A percentile compares a stretch with the other conserved stretches of the same genome.
phyloP scores from a whole-genome alignment of 1,139 yeast genomes.

The Kluyveromyces sp. region DNA sequence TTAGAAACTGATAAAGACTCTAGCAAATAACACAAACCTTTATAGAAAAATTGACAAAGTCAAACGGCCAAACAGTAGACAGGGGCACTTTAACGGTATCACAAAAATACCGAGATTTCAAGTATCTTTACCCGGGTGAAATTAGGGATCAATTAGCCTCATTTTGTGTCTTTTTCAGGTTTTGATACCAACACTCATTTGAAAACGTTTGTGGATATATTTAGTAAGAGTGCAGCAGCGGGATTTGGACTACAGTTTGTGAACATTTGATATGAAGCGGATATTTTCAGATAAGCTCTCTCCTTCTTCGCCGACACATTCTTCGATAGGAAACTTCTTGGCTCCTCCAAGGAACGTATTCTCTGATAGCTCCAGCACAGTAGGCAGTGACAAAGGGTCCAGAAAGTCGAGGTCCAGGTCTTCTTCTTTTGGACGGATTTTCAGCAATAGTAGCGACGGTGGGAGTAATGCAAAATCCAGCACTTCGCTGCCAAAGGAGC shows the following conservation, averaged over 20 bases:
- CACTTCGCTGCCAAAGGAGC: conserved; percentile 7
- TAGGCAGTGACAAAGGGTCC: conserved; percentile 11
- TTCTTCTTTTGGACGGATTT: conserved; percentile 17
- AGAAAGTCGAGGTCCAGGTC: conserved; percentile 15
- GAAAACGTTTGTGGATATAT: neutral
- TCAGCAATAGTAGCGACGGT: conserved; percentile 11
- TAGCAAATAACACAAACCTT: neutral
- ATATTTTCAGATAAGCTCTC: conserved; percentile 19
- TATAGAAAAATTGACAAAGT: neutral
- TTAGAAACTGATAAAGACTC: neutral
- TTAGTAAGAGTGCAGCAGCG: neutral
- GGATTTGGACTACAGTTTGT: neutral
- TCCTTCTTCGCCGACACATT: conserved; percentile 10
- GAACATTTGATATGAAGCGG: conserved; percentile 13
- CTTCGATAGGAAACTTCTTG: conserved; percentile 11
- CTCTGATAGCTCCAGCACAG: conserved; percentile 4
- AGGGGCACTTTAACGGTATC: too few species aligned
- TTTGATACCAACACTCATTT: too few species aligned
- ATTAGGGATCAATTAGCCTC: too few species aligned
- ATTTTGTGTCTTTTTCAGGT: too few species aligned
- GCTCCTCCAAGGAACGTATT: conserved; percentile 19
- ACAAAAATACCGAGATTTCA: too few species aligned
- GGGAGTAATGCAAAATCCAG: conserved; percentile 6
- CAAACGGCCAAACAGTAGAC: too few species aligned
- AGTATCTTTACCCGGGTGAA: too few species aligned